Percentiles rank a stretch among this genome's conserved stretches.
phyloP scores from a whole-genome alignment of 345 rosid species.

The Syzygium oleosum region DNA sequence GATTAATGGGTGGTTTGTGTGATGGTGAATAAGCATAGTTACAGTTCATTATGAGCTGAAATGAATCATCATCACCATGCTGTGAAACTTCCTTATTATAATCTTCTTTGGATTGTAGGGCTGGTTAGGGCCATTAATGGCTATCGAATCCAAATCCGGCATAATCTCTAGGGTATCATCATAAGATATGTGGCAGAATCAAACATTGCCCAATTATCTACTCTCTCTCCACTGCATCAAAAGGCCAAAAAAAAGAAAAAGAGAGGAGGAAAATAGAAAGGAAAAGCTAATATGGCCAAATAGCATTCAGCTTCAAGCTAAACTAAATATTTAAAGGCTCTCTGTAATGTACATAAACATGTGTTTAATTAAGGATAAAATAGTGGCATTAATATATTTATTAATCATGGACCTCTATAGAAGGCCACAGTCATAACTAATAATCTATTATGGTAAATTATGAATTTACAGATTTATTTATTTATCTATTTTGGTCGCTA shows the following conservation, averaged over 20 bases:
- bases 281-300: not conserved
- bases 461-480: not conserved
- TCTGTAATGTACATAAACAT: not conserved
- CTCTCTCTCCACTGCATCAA: not conserved
- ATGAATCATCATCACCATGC: not conserved
- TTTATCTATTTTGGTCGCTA: not conserved
- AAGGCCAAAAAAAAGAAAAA: not conserved
- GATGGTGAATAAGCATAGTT: not conserved
- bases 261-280: not conserved
- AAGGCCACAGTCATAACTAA: not conserved
- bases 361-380: not conserved
- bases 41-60: not conserved
- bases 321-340: not conserved
- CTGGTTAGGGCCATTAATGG: not conserved
- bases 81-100: not conserved
- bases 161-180: not conserved
- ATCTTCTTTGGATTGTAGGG: not conserved
- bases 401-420: not conserved
- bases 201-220: not conserved
- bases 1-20: not conserved
- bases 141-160: not conserved
- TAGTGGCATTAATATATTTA: not conserved
- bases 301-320: not conserved
- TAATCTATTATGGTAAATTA: not conserved
- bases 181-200: constrained; percentile 2